Conservation (phyloP, 202 grass and related monocot species). For the Eragrostis tef region DNA sequence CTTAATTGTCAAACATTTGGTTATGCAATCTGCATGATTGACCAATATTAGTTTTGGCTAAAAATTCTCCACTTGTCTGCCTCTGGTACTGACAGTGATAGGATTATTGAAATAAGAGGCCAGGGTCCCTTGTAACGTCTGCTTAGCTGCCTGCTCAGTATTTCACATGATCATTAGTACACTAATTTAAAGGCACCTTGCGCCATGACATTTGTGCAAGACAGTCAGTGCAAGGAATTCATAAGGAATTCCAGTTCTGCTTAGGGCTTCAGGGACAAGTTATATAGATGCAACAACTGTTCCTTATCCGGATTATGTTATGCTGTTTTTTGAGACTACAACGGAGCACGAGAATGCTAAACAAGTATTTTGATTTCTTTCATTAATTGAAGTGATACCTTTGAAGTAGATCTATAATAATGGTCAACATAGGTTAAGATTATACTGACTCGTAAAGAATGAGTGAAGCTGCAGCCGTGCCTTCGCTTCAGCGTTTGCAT, state of each 20-base stretch:
- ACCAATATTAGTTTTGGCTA: slow-evolving; percentile 25
- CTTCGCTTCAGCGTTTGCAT: slow-evolving; percentile 7
- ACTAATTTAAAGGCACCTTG: no score
- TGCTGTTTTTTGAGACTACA: no score
- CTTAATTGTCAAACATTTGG: slow-evolving; percentile 40
- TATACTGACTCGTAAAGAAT: slow-evolving; percentile 13
- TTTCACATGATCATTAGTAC: not conserved
- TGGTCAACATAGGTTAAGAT: slow-evolving; percentile 21
- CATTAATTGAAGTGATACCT: not conserved
- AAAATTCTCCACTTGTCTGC: not conserved
- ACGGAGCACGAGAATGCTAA: no score
- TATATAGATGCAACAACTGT: no score
- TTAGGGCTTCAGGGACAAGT: no score
- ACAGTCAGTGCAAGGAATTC: not conserved
- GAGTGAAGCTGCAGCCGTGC: not conserved
- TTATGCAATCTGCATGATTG: slow-evolving; percentile 40
- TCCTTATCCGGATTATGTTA: no score
- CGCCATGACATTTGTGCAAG: no score
- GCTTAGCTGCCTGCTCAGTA: not conserved
- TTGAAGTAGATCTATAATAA: not conserved
- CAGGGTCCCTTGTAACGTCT: not conserved
- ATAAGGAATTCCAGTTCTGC: not conserved
- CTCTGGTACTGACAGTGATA: slow-evolving; percentile 1
- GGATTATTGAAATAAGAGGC: not conserved
- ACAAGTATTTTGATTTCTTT: no score